These are phyloP conservation scores for Cladorrhinum sp. DNA, from an alignment of 2,329 filamentous ascomycete species.

Conservation along the genomic window DNA sequence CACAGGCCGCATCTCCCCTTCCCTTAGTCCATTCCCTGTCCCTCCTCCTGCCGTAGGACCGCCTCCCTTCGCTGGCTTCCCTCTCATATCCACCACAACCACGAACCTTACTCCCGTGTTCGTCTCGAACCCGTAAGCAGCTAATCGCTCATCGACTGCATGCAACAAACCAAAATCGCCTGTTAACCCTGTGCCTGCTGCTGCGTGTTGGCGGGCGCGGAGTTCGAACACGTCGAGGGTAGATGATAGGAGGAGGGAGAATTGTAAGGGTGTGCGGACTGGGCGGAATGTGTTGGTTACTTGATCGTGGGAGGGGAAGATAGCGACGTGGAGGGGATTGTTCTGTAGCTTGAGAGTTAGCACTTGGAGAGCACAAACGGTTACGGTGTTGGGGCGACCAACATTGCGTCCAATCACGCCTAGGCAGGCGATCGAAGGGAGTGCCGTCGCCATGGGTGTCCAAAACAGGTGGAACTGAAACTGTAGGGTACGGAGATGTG, in stretches of 20 bases:
- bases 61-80: conserved; percentile 41
- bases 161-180: conserved; percentile 91
- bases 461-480: too few relatives aligned
- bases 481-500: not conserved
- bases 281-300: conserved; percentile 49
- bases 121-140: conserved; percentile 93
- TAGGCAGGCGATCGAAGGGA: conserved; percentile 85
- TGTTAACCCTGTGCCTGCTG: conserved; percentile 50
- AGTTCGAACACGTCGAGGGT: conserved; percentile 93
- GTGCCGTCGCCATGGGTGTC: conserved; percentile 55
- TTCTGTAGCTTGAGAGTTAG: conserved; percentile 56
- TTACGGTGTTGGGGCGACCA: too few relatives aligned
- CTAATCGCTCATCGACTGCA: conserved; percentile 87
- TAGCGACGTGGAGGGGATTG: conserved; percentile 89
- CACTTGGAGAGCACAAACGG: too few relatives aligned
- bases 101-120: conserved; percentile 93
- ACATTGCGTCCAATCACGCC: conserved; percentile 93
- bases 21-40: conserved; percentile 58
- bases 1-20: conserved; percentile 84
- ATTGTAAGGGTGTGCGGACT: conserved; percentile 75
- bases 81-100: conserved; percentile 86
- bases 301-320: conserved; percentile 74
- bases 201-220: conserved; percentile 67
- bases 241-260: conserved; percentile 84
- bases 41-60: conserved; percentile 1